Conservation (phyloP, 2,329 filamentous ascomycete species). For the Colletotrichum orbiculare region DNA sequence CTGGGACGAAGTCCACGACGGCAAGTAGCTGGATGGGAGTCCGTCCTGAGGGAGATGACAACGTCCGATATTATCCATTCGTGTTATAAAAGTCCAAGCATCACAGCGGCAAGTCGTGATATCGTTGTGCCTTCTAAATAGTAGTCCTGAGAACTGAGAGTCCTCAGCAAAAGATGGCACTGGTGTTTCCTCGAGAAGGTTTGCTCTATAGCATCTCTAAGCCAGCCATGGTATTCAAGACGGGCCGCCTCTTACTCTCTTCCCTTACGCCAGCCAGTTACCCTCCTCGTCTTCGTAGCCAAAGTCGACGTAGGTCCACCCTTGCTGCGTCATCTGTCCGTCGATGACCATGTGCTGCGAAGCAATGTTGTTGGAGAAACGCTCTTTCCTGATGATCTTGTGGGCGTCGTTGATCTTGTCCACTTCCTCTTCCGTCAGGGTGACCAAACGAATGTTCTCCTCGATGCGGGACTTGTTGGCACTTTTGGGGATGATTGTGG, state of each 20-base stretch:
- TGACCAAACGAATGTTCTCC: slow-evolving; percentile 42
- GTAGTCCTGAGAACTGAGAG: no score
- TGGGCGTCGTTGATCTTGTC: slow-evolving; percentile 41
- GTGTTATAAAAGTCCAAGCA: no score
- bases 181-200: no score
- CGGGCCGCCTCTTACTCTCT: no score
- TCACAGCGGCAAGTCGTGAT: no score
- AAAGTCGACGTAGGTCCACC: slow-evolving; percentile 42
- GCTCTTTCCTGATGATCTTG: slow-evolving; percentile 38
- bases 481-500: slow-evolving; percentile 43
- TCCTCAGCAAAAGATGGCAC: no score
- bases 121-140: no score
- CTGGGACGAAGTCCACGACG: slow-evolving; percentile 20
- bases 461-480: slow-evolving; percentile 38
- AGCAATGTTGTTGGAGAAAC: slow-evolving; percentile 39
- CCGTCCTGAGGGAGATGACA: no score
- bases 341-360: slow-evolving; percentile 37
- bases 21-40: background rate
- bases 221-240: no score
- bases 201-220: no score
- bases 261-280: slow-evolving; percentile 39
- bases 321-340: slow-evolving; percentile 39
- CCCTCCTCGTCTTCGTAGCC: slow-evolving; percentile 45
- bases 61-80: no score
- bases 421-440: slow-evolving; percentile 43